Percentiles rank a stretch among this genome's conserved stretches.
These are phyloP conservation scores for Hydnomerulius pinastri DNA, from an alignment of 768 basidiomycete species.

Conservation along the genomic window DNA sequence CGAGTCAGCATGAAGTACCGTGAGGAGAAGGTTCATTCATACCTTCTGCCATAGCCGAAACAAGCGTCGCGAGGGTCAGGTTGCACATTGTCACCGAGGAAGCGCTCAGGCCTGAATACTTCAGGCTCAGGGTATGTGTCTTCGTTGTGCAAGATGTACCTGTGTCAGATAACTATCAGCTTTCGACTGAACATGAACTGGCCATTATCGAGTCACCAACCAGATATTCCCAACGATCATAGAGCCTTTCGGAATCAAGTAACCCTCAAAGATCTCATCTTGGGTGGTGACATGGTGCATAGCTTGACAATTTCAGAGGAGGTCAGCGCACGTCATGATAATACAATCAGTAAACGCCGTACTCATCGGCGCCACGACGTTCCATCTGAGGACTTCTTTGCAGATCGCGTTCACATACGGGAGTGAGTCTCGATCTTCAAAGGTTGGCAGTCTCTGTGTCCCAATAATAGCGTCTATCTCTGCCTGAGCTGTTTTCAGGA, in stretches of 20 bases:
- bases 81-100: conserved; percentile 21
- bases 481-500: conserved; percentile 24
- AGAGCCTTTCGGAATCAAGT: conserved; percentile 26
- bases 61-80: conserved; percentile 15
- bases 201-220: no score
- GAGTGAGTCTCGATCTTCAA: conserved; percentile 22
- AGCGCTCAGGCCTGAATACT: conserved; percentile 38
- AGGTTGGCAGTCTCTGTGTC: conserved; percentile 18
- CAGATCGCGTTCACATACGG: conserved; percentile 27
- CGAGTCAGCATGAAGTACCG: neutral
- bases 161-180: conserved; percentile 21
- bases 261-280: conserved; percentile 17
- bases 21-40: neutral
- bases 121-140: conserved; percentile 35
- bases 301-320: conserved; percentile 1
- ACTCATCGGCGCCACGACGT: conserved; percentile 18
- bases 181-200: no score
- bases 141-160: conserved; percentile 57
- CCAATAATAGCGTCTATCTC: conserved; percentile 28
- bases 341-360: conserved; percentile 27
- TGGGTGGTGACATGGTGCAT: conserved; percentile 19
- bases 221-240: conserved; percentile 23
- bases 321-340: conserved; percentile 4
- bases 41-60: conserved; percentile 36
- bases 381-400: conserved; percentile 29